phyloP scores from a whole-genome alignment of 768 basidiomycete species.

The Rhodotorula paludigena region DNA sequence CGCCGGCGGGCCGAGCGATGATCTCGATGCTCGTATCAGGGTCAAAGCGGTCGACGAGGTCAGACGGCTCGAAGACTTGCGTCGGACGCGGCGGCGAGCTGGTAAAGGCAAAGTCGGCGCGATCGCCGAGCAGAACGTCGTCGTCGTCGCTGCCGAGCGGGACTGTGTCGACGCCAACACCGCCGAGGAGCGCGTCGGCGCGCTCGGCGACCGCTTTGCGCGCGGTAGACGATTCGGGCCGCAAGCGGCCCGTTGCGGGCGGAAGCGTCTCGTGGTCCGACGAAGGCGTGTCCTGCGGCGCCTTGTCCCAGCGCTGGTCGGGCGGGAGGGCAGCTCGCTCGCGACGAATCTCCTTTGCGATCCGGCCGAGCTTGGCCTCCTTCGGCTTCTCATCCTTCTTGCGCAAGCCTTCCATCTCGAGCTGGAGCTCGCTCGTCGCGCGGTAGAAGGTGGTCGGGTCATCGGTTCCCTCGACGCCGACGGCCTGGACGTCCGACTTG shows the following conservation, averaged over 20 bases:
- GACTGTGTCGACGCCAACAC: background rate
- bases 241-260: slow-evolving; percentile 16
- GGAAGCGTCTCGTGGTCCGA: too few relatives aligned
- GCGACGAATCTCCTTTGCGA: slow-evolving; percentile 27
- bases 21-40: background rate
- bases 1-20: background rate
- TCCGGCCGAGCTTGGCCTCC: slow-evolving; percentile 7
- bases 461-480: slow-evolving; percentile 15
- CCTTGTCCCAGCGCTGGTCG: too few relatives aligned
- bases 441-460: background rate
- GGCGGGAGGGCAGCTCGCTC: slow-evolving; percentile 5
- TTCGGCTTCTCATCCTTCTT: slow-evolving; percentile 6
- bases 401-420: slow-evolving; percentile 15
- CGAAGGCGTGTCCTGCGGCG: too few relatives aligned
- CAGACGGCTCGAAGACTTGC: slow-evolving; percentile 21
- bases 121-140: background rate
- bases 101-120: background rate
- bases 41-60: background rate
- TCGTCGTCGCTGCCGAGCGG: background rate
- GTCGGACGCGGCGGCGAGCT: slow-evolving; percentile 11
- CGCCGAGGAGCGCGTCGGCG: slow-evolving; percentile 13
- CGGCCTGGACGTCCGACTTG: slow-evolving; percentile 11
- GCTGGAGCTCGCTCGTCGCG: slow-evolving; percentile 1
- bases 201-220: background rate
- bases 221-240: background rate